These are phyloP conservation scores for Boechera divaricarpa DNA, from an alignment of 345 rosid species.

Conservation along the genomic window DNA sequence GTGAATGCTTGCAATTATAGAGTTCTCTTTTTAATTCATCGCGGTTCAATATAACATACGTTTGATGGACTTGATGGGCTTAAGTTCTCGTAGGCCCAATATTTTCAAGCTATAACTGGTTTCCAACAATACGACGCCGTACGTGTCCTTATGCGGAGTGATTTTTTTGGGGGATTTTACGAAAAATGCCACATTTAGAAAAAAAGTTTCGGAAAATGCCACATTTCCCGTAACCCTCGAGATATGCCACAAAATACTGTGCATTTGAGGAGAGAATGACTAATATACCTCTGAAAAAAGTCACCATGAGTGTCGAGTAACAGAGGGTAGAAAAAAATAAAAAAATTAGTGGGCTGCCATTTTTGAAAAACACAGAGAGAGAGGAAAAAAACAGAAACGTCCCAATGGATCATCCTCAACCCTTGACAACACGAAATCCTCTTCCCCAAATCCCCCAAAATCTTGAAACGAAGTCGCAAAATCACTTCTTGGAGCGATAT, in stretches of 20 bases:
- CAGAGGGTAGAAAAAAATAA: too few relatives aligned
- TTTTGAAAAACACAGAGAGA: not conserved
- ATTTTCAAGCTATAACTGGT: not conserved
- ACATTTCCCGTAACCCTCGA: too few relatives aligned
- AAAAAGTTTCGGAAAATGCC: too few relatives aligned
- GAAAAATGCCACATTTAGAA: too few relatives aligned
- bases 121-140: not conserved
- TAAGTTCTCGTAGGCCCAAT: not conserved
- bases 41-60: not conserved
- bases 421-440: slow-evolving; percentile 23
- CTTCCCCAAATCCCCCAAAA: slow-evolving; percentile 2
- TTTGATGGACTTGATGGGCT: not conserved
- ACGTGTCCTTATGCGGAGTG: not conserved
- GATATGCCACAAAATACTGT: too few relatives aligned
- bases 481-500: slow-evolving; percentile 2
- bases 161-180: too few relatives aligned
- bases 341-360: too few relatives aligned
- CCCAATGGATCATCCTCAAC: slow-evolving; percentile 43
- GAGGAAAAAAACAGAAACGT: not conserved
- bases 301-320: too few relatives aligned
- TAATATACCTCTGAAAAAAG: too few relatives aligned
- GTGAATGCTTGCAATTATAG: slow-evolving; percentile 33
- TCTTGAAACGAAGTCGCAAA: slow-evolving; percentile 4
- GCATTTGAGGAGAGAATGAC: too few relatives aligned
- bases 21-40: slow-evolving; percentile 20